A percentile compares a stretch with the other conserved stretches of the same genome.
Evolutionary conservation across 305 asterid genomes (phyloP).

Genomic region (Petunia hybrid): DNA sequence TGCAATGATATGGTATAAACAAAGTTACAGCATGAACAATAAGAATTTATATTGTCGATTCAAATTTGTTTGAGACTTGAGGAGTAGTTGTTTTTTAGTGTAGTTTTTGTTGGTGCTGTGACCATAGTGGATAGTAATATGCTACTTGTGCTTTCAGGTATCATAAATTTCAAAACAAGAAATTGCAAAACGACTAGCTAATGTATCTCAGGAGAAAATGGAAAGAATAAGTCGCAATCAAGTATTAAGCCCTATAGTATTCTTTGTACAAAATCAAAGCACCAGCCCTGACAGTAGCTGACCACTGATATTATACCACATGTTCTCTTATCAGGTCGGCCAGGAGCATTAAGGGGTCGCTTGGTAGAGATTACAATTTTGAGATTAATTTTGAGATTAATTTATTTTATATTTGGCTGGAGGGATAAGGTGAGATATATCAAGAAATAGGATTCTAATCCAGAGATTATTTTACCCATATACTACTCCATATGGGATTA

Average conservation of each 20-base stretch:
- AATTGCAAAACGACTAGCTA: neutral
- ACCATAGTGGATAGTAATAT: neutral
- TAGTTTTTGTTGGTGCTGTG: neutral
- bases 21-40: too few species aligned
- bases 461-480: too few species aligned
- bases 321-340: neutral
- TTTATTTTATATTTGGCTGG: too few species aligned
- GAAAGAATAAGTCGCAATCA: neutral
- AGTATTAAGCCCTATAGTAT: neutral
- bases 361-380: too few species aligned
- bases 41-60: too few species aligned
- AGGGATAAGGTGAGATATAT: too few species aligned
- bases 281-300: constrained; percentile 15
- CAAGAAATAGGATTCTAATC: too few species aligned
- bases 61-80: too few species aligned
- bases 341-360: neutral
- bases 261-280: constrained; percentile 28
- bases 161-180: neutral
- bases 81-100: neutral
- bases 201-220: neutral
- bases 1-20: too few species aligned
- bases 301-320: neutral
- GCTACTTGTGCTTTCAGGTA: neutral
- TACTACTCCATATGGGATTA: too few species aligned
- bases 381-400: too few species aligned